Conservation (phyloP, 1,284 basidiomycete genomes). For the Ganoderma lingzhi region DNA sequence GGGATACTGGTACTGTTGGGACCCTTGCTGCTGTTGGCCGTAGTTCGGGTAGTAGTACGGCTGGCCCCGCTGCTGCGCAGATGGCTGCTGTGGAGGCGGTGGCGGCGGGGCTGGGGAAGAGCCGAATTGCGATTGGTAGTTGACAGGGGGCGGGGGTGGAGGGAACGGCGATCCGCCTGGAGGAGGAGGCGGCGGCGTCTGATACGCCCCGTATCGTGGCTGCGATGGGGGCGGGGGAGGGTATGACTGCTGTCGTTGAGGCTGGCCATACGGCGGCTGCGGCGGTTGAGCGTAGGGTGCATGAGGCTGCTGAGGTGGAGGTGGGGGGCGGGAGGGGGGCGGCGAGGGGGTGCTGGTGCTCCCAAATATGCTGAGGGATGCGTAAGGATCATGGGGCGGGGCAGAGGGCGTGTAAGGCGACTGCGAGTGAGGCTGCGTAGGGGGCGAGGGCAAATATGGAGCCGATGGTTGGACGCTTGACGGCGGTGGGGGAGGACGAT, state of each 20-base stretch:
- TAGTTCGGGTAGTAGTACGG: conserved; percentile 29
- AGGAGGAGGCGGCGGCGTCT: conserved; percentile 22
- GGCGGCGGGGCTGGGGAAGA: conserved; percentile 37
- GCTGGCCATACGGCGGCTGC: conserved; percentile 31
- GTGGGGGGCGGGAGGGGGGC: conserved; percentile 43
- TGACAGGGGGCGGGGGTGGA: conserved; percentile 46
- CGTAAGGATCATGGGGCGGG: conserved; percentile 59
- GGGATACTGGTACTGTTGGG: conserved; percentile 36
- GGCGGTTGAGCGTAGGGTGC: conserved; percentile 32
- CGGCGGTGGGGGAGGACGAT: conserved; percentile 26
- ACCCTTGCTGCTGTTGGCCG: conserved; percentile 40
- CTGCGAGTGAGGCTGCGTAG: conserved; percentile 41
- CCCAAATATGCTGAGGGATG: conserved; percentile 55
- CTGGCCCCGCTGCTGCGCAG: conserved; percentile 40
- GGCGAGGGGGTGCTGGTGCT: conserved; percentile 28
- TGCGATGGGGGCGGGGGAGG: conserved; percentile 44
- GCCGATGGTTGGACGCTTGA: conserved; percentile 25
- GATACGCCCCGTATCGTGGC: conserved; percentile 37
- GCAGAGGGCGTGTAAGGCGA: conserved; percentile 40
- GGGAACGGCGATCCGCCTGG: conserved; percentile 35
- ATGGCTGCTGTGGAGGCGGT: conserved; percentile 39
- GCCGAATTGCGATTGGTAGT: conserved; percentile 41
- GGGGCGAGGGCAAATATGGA: conserved; percentile 48
- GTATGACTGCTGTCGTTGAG: conserved; percentile 41
- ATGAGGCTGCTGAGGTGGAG: conserved; percentile 38